Evolutionary conservation across 371 early-diverging fungal species (phyloP), one percentile per base, ranked within the genome.

Genomic region (Vittaforma corneae): DNA sequence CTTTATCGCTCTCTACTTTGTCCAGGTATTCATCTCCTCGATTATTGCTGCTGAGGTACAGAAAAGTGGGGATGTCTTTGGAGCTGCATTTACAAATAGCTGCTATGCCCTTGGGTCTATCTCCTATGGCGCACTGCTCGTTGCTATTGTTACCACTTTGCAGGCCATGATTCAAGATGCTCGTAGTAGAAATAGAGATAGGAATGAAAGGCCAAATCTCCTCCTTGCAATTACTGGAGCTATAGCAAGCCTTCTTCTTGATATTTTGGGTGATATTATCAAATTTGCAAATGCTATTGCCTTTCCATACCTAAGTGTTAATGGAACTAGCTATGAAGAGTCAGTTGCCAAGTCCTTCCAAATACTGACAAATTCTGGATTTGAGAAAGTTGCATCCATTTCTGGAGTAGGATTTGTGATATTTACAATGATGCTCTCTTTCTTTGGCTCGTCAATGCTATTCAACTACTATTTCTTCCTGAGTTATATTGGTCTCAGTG

Each of bases 81-180:
- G 42, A 16, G 20, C 16, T 16, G 4, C 50, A 6, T 28, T 50
- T 6, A 29, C 9, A 2, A n/a, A 58, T 37, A 33, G n/a, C 18
- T 28, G 46, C 4, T 61, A 20, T 52, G 3, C 9, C 22, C n/a
- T 61, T 6, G 62, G 62, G 18, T 58, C 62, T 6, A 50, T 61
- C 5, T 6, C 18, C 52, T 50, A 20, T 34, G 61, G 59, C 9
- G 61, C 62, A 6, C 37, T 61, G 2, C 9, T 61, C 4, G 28
- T 61, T 20, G 53, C 62, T 5, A 4, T 61, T n/a, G 40, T 61
- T 47, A 3, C 14, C 14, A 61, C 50, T 6, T n/a, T 4, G 4
- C 5, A 18, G 18, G 16, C 16, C 18, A n/a, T 46, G 28, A 32
- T 14, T 29, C 4, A 14, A 20, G 24, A 22, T 5, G 62, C 61